Conservation (phyloP, 2,329 filamentous ascomycete genomes). For the Colletotrichum orbiculare region DNA sequence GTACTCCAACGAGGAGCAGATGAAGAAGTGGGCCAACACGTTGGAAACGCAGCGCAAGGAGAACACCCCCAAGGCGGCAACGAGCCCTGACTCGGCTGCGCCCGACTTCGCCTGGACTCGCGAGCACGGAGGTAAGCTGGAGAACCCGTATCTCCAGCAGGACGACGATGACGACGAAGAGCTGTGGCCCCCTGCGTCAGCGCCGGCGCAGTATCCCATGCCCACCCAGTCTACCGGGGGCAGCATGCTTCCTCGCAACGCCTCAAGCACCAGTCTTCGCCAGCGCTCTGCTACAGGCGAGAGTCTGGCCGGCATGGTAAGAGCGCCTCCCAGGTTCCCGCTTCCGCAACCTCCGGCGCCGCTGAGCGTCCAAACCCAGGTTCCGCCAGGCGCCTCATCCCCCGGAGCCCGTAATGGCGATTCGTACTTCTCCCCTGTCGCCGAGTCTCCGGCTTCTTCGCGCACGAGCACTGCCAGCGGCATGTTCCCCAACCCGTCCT, state of each 20-base stretch:
- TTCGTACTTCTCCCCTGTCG: slow-evolving; percentile 92
- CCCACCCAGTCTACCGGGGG: slow-evolving; percentile 48
- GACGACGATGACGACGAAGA: slow-evolving; percentile 73
- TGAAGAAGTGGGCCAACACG: slow-evolving; percentile 90
- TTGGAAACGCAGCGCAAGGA: slow-evolving; percentile 81
- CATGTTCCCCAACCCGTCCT: slow-evolving; percentile 69
- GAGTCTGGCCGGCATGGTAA: slow-evolving; percentile 67
- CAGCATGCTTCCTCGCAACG: slow-evolving; percentile 68
- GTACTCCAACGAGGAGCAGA: slow-evolving; percentile 89
- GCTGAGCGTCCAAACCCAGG: slow-evolving; percentile 76
- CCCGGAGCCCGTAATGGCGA: slow-evolving; percentile 74
- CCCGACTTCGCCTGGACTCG: slow-evolving; percentile 86
- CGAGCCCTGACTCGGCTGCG: slow-evolving; percentile 61
- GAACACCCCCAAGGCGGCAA: slow-evolving; percentile 61
- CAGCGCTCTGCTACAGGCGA: slow-evolving; percentile 82
- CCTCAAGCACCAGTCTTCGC: slow-evolving; percentile 79
- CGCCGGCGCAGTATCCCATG: slow-evolving; percentile 50
- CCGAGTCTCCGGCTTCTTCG: slow-evolving; percentile 81
- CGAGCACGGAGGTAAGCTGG: slow-evolving; percentile 71
- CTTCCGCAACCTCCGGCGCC: slow-evolving; percentile 66
- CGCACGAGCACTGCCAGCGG: slow-evolving; percentile 80
- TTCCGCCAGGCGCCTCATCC: slow-evolving; percentile 59
- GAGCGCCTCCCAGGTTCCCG: slow-evolving; percentile 78
- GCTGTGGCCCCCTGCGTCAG: slow-evolving; percentile 48
- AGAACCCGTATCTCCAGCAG: slow-evolving; percentile 83